A percentile compares a stretch with the other conserved stretches of the same genome.
Conservation (phyloP, 805 yeast genomes). For the Ogataea parapolymorpha region DNA sequence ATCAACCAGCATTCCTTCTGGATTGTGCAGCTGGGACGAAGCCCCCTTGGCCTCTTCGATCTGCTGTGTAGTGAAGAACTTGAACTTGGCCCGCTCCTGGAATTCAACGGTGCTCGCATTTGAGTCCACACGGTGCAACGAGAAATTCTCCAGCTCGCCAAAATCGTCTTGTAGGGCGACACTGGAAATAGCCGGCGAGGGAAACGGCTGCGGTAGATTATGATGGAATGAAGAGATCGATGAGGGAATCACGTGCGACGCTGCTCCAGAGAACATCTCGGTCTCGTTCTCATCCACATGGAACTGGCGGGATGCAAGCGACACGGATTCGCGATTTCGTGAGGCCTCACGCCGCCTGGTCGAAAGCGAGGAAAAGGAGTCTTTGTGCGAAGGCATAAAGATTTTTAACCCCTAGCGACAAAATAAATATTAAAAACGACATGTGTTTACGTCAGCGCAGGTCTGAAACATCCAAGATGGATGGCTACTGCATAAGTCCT, state of each 20-base stretch:
- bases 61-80: slow-evolving; percentile 79
- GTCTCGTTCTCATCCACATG: slow-evolving; percentile 56
- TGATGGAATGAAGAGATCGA: slow-evolving; percentile 75
- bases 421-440: not conserved
- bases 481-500: not conserved
- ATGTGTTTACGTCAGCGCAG: slow-evolving; percentile 5
- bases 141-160: slow-evolving; percentile 26
- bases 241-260: slow-evolving; percentile 71
- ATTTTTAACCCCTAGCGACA: slow-evolving; percentile 3
- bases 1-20: slow-evolving; percentile 48
- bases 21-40: slow-evolving; percentile 51
- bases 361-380: slow-evolving; percentile 13
- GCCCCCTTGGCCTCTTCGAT: slow-evolving; percentile 86
- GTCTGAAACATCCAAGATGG: not conserved
- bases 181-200: slow-evolving; percentile 24
- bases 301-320: slow-evolving; percentile 6
- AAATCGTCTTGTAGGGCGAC: slow-evolving; percentile 9
- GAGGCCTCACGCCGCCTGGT: slow-evolving; percentile 19
- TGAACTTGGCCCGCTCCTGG: slow-evolving; percentile 49
- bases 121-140: slow-evolving; percentile 35
- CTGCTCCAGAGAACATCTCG: slow-evolving; percentile 77
- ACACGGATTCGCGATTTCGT: slow-evolving; percentile 31
- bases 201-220: slow-evolving; percentile 12
- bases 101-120: slow-evolving; percentile 36
- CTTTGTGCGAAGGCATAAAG: slow-evolving; percentile 9